Conservation (phyloP, 257 asterid species). For the Hygrophila difformis region DNA sequence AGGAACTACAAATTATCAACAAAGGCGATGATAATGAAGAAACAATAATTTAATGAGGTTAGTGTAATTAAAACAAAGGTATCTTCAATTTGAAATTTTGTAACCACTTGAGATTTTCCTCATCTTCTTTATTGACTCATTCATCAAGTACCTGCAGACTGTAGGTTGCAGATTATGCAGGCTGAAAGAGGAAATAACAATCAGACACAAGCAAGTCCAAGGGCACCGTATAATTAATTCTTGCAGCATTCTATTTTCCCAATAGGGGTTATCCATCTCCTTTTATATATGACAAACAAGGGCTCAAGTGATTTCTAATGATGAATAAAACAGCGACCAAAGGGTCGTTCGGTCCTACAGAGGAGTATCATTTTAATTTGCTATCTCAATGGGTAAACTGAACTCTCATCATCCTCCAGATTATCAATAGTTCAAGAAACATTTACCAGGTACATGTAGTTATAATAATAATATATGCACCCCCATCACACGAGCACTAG, state of each 20-base stretch:
- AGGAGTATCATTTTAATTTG: background rate
- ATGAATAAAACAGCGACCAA: conserved; percentile 53
- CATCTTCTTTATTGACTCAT: conserved; percentile 59
- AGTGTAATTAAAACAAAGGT: background rate
- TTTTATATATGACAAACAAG: conserved; percentile 66
- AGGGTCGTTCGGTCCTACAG: background rate
- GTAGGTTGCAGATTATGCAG: conserved; percentile 60
- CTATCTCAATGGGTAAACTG: background rate
- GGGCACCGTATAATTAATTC: background rate
- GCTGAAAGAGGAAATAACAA: too few relatives aligned
- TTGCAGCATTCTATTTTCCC: too few relatives aligned
- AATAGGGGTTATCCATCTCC: background rate
- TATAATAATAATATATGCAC: too few relatives aligned
- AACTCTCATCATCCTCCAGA: background rate
- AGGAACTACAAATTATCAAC: background rate
- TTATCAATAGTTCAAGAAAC: background rate
- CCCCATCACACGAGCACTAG: conserved; percentile 91
- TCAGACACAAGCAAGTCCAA: background rate
- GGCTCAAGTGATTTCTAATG: conserved; percentile 71
- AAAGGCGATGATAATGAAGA: too few relatives aligned
- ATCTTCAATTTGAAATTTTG: conserved; percentile 44
- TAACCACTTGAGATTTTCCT: conserved; percentile 64
- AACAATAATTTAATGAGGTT: background rate
- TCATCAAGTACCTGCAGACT: conserved; percentile 65
- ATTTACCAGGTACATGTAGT: conserved; percentile 77